Percentiles rank a stretch among this genome's conserved stretches.
Conservation (phyloP, 2,329 filamentous ascomycete species). For the Alternaria triticina region DNA sequence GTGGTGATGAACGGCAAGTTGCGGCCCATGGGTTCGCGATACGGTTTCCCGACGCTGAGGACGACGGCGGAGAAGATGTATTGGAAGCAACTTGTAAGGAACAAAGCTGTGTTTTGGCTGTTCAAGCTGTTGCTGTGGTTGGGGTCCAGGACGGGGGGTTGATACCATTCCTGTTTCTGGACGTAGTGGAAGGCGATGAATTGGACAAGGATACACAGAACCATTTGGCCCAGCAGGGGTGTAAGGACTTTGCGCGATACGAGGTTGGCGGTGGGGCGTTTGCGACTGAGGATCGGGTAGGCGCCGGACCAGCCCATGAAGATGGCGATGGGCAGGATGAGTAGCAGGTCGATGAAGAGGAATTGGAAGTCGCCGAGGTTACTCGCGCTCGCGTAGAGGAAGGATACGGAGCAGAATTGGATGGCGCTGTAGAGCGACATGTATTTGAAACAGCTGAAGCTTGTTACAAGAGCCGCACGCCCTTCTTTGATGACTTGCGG, state of each 20-base stretch:
- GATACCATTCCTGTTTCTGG: slow-evolving; percentile 80
- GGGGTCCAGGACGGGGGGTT: slow-evolving; percentile 76
- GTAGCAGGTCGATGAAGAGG: slow-evolving; percentile 88
- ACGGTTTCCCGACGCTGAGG: slow-evolving; percentile 88
- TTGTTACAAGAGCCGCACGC: slow-evolving; percentile 92
- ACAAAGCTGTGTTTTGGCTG: slow-evolving; percentile 90
- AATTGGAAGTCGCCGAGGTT: slow-evolving; percentile 99
- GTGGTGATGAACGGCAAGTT: slow-evolving; percentile 89
- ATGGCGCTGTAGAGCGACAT: slow-evolving; percentile 99
- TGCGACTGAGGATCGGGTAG: slow-evolving; percentile 75
- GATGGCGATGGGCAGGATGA: slow-evolving; percentile 95
- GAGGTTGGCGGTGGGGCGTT: slow-evolving; percentile 88
- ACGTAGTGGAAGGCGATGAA: slow-evolving; percentile 76
- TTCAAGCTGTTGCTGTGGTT: slow-evolving; percentile 87
- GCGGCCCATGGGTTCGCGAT: slow-evolving; percentile 77
- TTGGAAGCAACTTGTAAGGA: slow-evolving; percentile 90
- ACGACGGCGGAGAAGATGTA: slow-evolving; percentile 92
- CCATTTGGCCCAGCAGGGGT: slow-evolving; percentile 87
- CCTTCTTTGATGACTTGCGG: slow-evolving; percentile 92
- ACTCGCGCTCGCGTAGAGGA: slow-evolving; percentile 90
- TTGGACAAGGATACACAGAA: slow-evolving; percentile 79
- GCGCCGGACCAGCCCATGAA: slow-evolving; percentile 99
- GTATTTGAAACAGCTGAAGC: slow-evolving; percentile 99
- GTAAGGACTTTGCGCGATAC: slow-evolving; percentile 92
- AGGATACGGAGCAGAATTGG: slow-evolving; percentile 96